Conservation (phyloP, 148 eudicot species). For the Rhododendron griersonianum region DNA sequence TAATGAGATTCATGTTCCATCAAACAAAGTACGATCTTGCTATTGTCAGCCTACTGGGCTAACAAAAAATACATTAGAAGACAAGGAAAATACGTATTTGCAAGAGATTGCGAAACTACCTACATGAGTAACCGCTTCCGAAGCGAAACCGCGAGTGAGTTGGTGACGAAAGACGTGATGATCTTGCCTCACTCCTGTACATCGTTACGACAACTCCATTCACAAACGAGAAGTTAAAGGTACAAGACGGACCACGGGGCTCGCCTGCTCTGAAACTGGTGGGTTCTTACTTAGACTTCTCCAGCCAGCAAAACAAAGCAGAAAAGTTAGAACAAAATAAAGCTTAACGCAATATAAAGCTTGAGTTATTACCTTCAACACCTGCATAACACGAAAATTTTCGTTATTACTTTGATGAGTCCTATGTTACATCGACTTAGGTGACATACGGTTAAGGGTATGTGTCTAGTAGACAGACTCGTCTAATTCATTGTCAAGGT, state of each 20-base stretch:
- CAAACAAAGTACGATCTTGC: background rate
- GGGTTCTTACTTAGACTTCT: background rate
- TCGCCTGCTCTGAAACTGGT: background rate
- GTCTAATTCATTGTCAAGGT: background rate
- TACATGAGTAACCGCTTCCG: background rate
- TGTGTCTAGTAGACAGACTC: background rate
- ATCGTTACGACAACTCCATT: background rate
- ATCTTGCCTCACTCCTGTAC: background rate
- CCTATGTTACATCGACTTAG: background rate
- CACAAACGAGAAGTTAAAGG: background rate
- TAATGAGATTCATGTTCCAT: background rate
- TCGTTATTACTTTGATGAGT: background rate
- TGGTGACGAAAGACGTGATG: background rate
- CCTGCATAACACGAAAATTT: background rate
- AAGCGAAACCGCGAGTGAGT: background rate
- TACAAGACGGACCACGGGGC: background rate
- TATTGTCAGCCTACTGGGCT: no score
- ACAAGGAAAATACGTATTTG: background rate
- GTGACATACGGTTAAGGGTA: background rate
- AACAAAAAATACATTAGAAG: no score
- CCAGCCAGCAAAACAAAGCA: background rate
- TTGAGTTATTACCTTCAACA: background rate
- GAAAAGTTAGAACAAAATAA: background rate
- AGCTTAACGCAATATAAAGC: background rate
- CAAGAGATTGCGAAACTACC: background rate